A percentile compares a stretch with the other conserved stretches of the same genome.
Conservation (phyloP, 1,139 yeast genomes). For the Blastobotrys indianensis region DNA sequence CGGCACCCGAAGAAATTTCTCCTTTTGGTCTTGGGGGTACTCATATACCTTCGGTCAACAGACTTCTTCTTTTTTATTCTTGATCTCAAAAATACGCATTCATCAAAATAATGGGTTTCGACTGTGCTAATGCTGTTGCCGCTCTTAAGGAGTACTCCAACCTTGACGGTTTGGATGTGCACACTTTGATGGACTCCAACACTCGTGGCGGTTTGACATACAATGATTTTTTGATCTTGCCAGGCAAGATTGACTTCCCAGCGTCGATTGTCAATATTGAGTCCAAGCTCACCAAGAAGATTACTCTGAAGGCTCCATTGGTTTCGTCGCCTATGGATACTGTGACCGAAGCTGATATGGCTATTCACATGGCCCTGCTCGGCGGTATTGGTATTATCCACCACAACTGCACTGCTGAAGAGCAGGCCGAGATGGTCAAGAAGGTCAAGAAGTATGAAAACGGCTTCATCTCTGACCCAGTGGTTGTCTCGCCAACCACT, state of each 20-base stretch:
- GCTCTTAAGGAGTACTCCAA: constrained; percentile 57
- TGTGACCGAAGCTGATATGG: constrained; percentile 96
- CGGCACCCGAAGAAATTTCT: no score
- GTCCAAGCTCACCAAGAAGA: constrained; percentile 82
- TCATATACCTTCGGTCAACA: constrained; percentile 3
- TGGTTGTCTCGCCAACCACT: constrained; percentile 67
- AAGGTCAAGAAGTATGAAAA: constrained; percentile 95
- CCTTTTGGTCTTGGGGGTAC: constrained; percentile 11
- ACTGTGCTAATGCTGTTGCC: constrained; percentile 62
- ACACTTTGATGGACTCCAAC: constrained; percentile 81
- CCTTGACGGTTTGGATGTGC: constrained; percentile 82
- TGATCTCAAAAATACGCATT: constrained; percentile 5
- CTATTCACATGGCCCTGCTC: constrained; percentile 94
- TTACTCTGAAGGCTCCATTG: constrained; percentile 87
- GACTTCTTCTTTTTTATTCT: background rate
- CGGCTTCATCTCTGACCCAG: constrained; percentile 94
- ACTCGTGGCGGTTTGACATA: constrained; percentile 94
- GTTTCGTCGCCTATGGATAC: constrained; percentile 99
- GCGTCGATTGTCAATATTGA: constrained; percentile 72
- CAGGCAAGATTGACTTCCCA: constrained; percentile 91
- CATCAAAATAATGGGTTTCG: constrained; percentile 27
- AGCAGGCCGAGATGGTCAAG: constrained; percentile 97
- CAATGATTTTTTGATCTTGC: constrained; percentile 90
- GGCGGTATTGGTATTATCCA: constrained; percentile 99
- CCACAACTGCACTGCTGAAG: constrained; percentile 94